Evolutionary conservation across 139 green algal genomes (phyloP).

Genomic region (Trebouxia sp.): DNA sequence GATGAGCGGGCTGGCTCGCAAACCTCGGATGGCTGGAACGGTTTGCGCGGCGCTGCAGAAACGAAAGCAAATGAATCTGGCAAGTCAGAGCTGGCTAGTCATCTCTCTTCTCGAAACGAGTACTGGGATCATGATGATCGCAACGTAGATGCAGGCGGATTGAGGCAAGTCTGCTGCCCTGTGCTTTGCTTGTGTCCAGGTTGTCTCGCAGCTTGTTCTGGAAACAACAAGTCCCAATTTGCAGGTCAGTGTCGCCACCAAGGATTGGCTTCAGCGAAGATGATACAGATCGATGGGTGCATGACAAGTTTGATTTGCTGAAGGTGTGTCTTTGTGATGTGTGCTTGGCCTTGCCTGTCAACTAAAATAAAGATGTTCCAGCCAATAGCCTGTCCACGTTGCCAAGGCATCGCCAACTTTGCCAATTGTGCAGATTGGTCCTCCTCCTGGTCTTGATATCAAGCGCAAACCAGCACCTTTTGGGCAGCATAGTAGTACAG

Average conservation of each 20-base stretch:
- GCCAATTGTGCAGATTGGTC: background rate
- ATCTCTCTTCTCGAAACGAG: background rate
- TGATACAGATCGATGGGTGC: background rate
- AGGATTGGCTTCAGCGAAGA: background rate
- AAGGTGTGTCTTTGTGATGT: background rate
- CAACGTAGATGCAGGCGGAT: background rate
- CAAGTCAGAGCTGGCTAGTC: too few species aligned
- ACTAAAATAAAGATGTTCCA: too few species aligned
- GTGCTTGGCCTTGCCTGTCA: too few species aligned
- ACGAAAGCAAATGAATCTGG: background rate
- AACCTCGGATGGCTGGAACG: background rate
- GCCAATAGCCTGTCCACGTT: too few species aligned
- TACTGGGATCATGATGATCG: conserved; percentile 17
- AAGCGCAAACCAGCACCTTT: background rate
- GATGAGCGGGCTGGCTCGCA: background rate
- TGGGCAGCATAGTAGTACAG: background rate
- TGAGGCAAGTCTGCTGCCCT: background rate
- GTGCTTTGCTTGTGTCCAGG: background rate
- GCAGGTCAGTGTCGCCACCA: background rate
- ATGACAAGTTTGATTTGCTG: conserved; percentile 17
- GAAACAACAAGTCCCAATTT: background rate
- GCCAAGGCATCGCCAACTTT: too few species aligned
- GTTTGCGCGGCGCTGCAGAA: background rate
- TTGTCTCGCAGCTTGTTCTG: too few species aligned
- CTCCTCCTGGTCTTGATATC: background rate